Base-by-base conservation (phyloP, 2,329 filamentous ascomycete genomes). In the Shiraia sp. region DNA sequence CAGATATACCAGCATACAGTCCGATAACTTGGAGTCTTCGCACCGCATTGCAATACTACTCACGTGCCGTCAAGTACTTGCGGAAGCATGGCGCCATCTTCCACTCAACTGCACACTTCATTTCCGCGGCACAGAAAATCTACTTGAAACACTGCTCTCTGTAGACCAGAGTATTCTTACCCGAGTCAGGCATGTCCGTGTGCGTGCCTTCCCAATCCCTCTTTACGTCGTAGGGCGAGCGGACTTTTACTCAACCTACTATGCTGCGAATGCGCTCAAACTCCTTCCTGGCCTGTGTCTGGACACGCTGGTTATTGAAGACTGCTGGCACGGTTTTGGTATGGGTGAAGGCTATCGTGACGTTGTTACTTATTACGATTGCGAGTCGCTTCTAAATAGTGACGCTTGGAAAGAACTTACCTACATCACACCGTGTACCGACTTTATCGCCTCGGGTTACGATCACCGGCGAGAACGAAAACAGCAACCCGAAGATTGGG, bases 261-360 rank as follows among this genome's bases (percentile, higher is more conserved):
- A 61, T 36, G 63, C 63, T 13, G 49, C 49, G 25, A 61, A 66
- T 32, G 64, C 66, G 2, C 34, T 69, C 8, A 47, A 52, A 6
- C 40, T 68, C 6, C 45, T 69, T 6, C 63, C 65, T 8, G 64
- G 66, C 0, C 46, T 69, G 10, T 55, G 59, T 40, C 51, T 69
- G 7, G 55, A 67, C 27, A 52, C 54, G 6, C 48, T 69, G 7
- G 49, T 61, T 14, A 57, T 69, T 1, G 59, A 68, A 15, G 66
- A 69, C 32, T 58, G 57, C 27, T 68, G 63, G 52, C 66, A 69
- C 40, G 64, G 61, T n/a, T 60, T 61, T 31, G 65, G 63, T 4
- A 40, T 65, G 31, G 55, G 58, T 13, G 63, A 65, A 32, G 57
- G 58, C 13, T 68, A 61, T 61, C 59, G 62, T 36, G 63, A 68